Conservation (phyloP, 768 basidiomycete genomes). For the Gelatoporia subvermispora region DNA sequence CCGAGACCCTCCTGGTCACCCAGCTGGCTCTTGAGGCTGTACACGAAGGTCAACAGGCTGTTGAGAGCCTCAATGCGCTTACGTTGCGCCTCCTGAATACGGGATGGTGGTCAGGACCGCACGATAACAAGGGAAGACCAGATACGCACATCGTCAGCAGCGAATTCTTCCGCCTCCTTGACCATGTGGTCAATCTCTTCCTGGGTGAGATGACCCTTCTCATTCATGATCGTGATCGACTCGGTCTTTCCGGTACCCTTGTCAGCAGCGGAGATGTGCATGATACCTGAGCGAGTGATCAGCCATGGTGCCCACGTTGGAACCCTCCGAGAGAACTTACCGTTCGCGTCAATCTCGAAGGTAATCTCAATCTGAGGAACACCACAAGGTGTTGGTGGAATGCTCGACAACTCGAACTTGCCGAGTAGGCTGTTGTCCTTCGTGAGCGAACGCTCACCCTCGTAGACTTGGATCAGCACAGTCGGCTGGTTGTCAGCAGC, state of each 20-base stretch:
- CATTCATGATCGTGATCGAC: slow-evolving; percentile 92
- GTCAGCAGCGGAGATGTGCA: too few relatives aligned
- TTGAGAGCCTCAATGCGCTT: slow-evolving; percentile 86
- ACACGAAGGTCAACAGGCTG: slow-evolving; percentile 76
- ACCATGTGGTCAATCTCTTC: slow-evolving; percentile 93
- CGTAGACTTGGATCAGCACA: too few relatives aligned
- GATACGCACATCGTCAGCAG: slow-evolving; percentile 49
- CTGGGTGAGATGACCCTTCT: slow-evolving; percentile 73
- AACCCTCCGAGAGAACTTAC: too few relatives aligned
- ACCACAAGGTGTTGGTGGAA: background rate
- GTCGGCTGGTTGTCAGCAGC: too few relatives aligned
- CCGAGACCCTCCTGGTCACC: slow-evolving; percentile 88
- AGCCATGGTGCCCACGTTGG: too few relatives aligned
- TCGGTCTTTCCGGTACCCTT: slow-evolving; percentile 84
- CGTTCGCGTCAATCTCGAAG: background rate
- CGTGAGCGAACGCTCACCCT: too few relatives aligned
- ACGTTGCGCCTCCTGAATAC: slow-evolving; percentile 52
- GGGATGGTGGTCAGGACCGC: slow-evolving; percentile 17
- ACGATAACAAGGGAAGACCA: background rate
- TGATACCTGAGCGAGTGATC: too few relatives aligned
- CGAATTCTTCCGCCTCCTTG: slow-evolving; percentile 87
- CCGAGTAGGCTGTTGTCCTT: too few relatives aligned
- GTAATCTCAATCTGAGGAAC: background rate
- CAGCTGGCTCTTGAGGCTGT: slow-evolving; percentile 84
- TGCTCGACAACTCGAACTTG: background rate